These are phyloP conservation scores for Sclerotiophoma versabilis DNA, from an alignment of 2,329 filamentous ascomycete species.

Conservation along the genomic window DNA sequence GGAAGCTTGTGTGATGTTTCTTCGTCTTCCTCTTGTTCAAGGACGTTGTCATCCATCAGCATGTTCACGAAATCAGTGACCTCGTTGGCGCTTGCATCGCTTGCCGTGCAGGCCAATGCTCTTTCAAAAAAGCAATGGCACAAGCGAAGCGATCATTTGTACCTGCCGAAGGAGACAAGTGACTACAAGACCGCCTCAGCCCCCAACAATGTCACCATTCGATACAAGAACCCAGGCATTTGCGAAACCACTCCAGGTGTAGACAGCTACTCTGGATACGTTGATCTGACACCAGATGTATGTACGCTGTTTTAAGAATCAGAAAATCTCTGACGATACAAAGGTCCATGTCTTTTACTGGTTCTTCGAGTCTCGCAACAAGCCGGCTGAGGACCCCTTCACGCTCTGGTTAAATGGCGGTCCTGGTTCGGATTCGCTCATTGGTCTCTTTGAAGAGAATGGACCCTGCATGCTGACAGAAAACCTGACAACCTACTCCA, in stretches of 20 bases:
- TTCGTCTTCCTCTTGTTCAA: neutral
- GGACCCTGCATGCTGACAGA: constrained; percentile 31
- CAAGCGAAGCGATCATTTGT: constrained; percentile 28
- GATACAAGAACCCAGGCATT: constrained; percentile 62
- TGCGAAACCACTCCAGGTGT: constrained; percentile 63
- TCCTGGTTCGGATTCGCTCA: constrained; percentile 60
- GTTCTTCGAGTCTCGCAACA: constrained; percentile 60
- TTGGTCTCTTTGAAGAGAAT: constrained; percentile 59
- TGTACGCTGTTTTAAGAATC: neutral
- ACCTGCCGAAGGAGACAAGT: constrained; percentile 49
- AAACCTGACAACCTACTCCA: constrained; percentile 47
- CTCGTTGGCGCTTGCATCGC: constrained; percentile 22
- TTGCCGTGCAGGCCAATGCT: constrained; percentile 23
- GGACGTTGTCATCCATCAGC: neutral
- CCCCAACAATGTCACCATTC: constrained; percentile 55
- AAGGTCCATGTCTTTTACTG: constrained; percentile 54
- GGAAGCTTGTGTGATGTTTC: constrained; percentile 15
- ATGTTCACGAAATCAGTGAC: constrained; percentile 25
- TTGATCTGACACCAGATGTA: constrained; percentile 46
- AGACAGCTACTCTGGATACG: constrained; percentile 55
- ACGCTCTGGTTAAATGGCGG: constrained; percentile 63
- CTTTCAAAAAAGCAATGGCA: constrained; percentile 30
- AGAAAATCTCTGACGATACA: neutral
- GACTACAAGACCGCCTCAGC: constrained; percentile 56
- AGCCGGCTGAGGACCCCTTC: constrained; percentile 56